Percentiles rank a stretch among this genome's conserved stretches.
Conservation (phyloP, 1,284 basidiomycete genomes). For the Rhodotorula sp. region DNA sequence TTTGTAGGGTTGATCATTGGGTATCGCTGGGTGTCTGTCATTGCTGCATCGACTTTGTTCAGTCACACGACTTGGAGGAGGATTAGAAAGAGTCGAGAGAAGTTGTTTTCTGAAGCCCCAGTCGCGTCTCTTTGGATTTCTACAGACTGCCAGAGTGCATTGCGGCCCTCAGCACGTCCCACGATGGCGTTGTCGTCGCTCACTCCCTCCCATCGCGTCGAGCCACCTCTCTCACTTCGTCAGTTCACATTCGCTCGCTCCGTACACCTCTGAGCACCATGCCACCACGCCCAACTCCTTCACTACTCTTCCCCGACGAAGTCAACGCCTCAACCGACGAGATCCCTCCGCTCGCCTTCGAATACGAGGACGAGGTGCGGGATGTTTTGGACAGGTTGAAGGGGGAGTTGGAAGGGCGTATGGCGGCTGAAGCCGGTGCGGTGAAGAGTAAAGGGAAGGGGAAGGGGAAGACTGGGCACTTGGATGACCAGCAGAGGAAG, state of each 20-base stretch:
- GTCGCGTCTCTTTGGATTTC: too few species aligned
- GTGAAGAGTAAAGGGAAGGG: constrained; percentile 4
- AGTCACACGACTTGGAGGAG: too few species aligned
- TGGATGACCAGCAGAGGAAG: constrained; percentile 1
- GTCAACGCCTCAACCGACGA: constrained; percentile 1
- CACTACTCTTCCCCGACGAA: not conserved
- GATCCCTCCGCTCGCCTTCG: constrained; percentile 30
- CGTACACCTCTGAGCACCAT: not conserved
- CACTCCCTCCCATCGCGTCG: too few species aligned
- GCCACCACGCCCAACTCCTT: not conserved
- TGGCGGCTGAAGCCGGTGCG: not conserved
- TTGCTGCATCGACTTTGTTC: too few species aligned
- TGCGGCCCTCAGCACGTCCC: too few species aligned
- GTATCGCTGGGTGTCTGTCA: not conserved
- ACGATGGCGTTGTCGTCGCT: too few species aligned
- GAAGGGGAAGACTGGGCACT: not conserved
- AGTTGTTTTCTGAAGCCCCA: too few species aligned
- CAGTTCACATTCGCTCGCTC: not conserved
- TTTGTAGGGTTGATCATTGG: not conserved
- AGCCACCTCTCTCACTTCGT: not conserved
- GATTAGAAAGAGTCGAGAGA: too few species aligned
- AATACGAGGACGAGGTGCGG: constrained; percentile 27
- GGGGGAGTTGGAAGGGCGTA: constrained; percentile 4
- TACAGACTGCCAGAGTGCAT: too few species aligned
- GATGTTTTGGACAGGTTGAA: constrained; percentile 18